Base-by-base conservation (phyloP, 2,329 filamentous ascomycete genomes). In the Cercospora zeina region DNA sequence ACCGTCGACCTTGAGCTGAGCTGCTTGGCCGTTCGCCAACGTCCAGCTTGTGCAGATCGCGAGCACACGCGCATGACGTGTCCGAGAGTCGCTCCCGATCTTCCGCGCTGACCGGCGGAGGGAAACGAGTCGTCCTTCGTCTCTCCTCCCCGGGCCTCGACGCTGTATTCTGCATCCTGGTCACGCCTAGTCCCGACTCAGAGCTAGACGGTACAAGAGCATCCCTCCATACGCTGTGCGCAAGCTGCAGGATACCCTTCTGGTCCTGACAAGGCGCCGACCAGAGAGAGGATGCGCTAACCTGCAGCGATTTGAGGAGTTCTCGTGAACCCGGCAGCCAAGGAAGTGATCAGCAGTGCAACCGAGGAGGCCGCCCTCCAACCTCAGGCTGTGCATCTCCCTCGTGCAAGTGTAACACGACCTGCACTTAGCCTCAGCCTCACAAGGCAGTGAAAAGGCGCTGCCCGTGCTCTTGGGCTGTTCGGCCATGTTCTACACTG, bases 341-440 rank as follows among this genome's bases (percentile, higher is more conserved):
- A 16, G 24, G 10, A n/a, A 24, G 21, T 27, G 42, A 49, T 49
- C 42, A 49, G 42, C 42, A 49, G 42, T 49, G 49, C 27, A 53
- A 33, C 49, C 49, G 27, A 53, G 31, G 49, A 53, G 49, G 49
- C 49, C 49, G 49, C 49, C 49, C 49, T 34, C 13, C 27, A 34
- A 53, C 27, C 27, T 14, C 27, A 53, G 30, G 49, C 49, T 53
- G 49, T 34, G 49, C 31, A 33, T 11, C 30, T 14, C 7, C 27
- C 27, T 31, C 49, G 42, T 34, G 49, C 49, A 34, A 34, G 31
- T 16, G 49, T 34, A 34, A 31, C 31, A 50, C 47, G 16, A 31
- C 34, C 31, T 53, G 49, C 31, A 16, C 49, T 14, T 33, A 27
- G 31, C 27, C 49, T 53, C 49, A 53, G 49, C 49, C 49, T 51